Evolutionary conservation across 176 grass and related monocot genomes (phyloP), one percentile per base, ranked within the genome.

Genomic region (Eragrostis nindensis): DNA sequence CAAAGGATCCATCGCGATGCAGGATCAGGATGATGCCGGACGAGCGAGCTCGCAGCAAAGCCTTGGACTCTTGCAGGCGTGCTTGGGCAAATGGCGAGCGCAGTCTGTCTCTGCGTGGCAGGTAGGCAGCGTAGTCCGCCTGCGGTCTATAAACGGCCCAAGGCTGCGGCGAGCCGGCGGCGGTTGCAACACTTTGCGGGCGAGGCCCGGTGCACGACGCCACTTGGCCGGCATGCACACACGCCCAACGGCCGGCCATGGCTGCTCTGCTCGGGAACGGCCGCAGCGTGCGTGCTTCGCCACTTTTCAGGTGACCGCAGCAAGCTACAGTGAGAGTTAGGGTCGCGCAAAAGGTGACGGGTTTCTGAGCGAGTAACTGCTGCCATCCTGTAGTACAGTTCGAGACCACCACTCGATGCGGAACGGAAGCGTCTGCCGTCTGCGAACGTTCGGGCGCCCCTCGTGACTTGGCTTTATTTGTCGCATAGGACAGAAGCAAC

Each of bases 191-290:
- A 62, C 65, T 71, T 71, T 62, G 78, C 52, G 9, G 73, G 41
- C 38, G 2, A 67, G 61, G 4, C 1, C 40, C 26, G 12, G 24
- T 47, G 53, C 16, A 18, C 59, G 40, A 5, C 68, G 80, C 47
- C 86, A 83, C 80, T 73, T 83, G 86, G 74, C 67, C 36, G 0
- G 66, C 86, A 82, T 77, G 85, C 85, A 46, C 60, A 22, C 56
- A 11, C 56, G 56, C 57, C 14, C 60, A 32, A 18, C 68, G 60
- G 48, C 75, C 21, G 42, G 72, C 27, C 41, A n/a, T 57, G 8
- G 38, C 50, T 24, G 9, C 7, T 39, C 15, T 27, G 1, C 44
- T 16, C 56, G 42, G 27, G 29, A 48, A 68, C 10, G 71, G 49
- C 19, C 41, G 70, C 50, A 21, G 71, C 71, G 30, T 59, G 71